A percentile compares a stretch with the other conserved stretches of the same genome.
Evolutionary conservation across 805 yeast species (phyloP).

Genomic region (Wickerhamiella lipophila): DNA sequence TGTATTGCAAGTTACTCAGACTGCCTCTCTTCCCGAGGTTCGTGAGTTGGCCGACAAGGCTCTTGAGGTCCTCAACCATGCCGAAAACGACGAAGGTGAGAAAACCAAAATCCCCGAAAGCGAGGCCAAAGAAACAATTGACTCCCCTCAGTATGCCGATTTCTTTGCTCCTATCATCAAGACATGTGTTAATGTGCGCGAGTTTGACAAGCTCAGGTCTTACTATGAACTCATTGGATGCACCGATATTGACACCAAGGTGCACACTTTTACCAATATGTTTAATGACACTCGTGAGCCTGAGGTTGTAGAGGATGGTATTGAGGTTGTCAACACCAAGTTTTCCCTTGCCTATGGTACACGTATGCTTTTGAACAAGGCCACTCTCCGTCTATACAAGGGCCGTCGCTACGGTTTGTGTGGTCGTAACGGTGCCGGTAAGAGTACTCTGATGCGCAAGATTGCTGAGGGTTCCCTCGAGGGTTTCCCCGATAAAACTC

Average conservation of each 20-base stretch:
- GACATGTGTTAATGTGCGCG: slow-evolving; percentile 30
- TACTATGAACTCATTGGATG: slow-evolving; percentile 13
- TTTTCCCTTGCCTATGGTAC: slow-evolving; percentile 96
- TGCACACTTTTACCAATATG: slow-evolving; percentile 27
- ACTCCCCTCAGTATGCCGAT: slow-evolving; percentile 23
- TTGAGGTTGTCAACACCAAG: slow-evolving; percentile 85
- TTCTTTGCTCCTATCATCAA: slow-evolving; percentile 31
- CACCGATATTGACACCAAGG: slow-evolving; percentile 14
- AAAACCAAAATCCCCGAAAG: slow-evolving; percentile 57
- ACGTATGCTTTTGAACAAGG: slow-evolving; percentile 89
- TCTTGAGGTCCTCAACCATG: slow-evolving; percentile 63
- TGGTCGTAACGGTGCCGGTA: slow-evolving; percentile 99
- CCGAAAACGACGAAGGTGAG: slow-evolving; percentile 63
- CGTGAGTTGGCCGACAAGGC: slow-evolving; percentile 89
- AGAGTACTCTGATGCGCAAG: slow-evolving; percentile 92
- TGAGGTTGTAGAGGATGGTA: slow-evolving; percentile 62
- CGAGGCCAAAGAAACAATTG: slow-evolving; percentile 35
- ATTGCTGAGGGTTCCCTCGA: slow-evolving; percentile 93
- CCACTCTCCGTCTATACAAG: slow-evolving; percentile 71
- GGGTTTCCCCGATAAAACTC: slow-evolving; percentile 87
- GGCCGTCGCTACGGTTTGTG: slow-evolving; percentile 97
- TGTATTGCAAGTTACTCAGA: slow-evolving; percentile 70
- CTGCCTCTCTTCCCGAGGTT: slow-evolving; percentile 92
- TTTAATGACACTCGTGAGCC: slow-evolving; percentile 35
- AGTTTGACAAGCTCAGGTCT: slow-evolving; percentile 26